phyloP scores from a whole-genome alignment of 2,329 filamentous ascomycete genomes.

The Colletotrichum sp. region DNA sequence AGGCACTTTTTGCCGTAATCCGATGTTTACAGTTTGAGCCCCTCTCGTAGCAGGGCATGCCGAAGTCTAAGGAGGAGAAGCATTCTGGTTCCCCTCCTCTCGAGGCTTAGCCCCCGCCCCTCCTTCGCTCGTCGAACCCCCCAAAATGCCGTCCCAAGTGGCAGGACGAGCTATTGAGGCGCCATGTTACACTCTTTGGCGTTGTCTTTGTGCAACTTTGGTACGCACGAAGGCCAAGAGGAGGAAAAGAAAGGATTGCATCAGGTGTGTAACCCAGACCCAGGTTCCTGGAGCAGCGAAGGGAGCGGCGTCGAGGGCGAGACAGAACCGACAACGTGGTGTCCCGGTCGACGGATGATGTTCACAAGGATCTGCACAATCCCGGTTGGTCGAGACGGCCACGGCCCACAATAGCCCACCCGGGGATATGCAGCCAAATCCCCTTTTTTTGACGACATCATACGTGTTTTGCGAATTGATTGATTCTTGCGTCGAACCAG shows the following conservation, averaged over 20 bases:
- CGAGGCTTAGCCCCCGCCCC: not conserved
- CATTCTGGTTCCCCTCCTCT: not conserved
- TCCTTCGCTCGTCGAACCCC: not conserved
- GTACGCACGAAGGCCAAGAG: not conserved
- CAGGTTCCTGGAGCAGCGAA: conserved; percentile 2
- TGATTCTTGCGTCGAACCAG: not conserved
- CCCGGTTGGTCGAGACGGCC: not conserved
- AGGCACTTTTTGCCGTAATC: not conserved
- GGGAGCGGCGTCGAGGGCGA: not conserved
- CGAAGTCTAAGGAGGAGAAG: not conserved
- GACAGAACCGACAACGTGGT: conserved; percentile 17
- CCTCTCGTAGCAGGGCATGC: not conserved
- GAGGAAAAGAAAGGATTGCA: not conserved
- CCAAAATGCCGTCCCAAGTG: not conserved
- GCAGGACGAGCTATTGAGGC: not conserved
- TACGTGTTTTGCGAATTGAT: not conserved
- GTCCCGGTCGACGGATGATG: conserved; percentile 13
- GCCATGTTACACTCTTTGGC: not conserved
- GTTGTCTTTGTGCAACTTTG: not conserved
- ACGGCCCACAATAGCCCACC: not conserved
- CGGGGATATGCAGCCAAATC: not conserved
- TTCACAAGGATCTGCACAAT: conserved; percentile 15
- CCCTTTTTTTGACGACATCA: conserved; percentile 13
- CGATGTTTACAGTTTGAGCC: conserved; percentile 13
- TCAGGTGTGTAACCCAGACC: not conserved